Evolutionary conservation across 768 basidiomycete genomes (phyloP), one percentile per base, ranked within the genome.

Genomic region (Phaffia tasmanica): DNA sequence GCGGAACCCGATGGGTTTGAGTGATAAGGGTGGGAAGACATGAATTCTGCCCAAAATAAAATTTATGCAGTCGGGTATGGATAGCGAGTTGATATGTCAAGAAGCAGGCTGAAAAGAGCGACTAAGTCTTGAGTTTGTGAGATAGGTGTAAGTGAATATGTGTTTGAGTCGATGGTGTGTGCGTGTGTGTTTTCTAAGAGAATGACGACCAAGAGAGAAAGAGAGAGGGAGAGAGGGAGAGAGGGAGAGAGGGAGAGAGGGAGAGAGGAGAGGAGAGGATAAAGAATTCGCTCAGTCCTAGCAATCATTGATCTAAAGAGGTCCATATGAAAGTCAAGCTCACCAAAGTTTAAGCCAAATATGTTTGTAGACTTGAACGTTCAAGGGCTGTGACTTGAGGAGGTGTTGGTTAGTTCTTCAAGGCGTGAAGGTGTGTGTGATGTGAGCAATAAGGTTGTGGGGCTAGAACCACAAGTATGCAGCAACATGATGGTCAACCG

Each of bases 241-340:
- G 30, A 64, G 90, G 76, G 56, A 19, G 81, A 79, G 59, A 79
- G 76, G 6, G 56, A 70, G 19, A 57, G 58, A 57, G 61, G 25
- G 50, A 63, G 66, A 49, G 68, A 57, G 63, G 55, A 79, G 78
- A 21, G 63, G 71, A 25, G 73, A 74, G 46, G 62, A 51, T 42
- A 18, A 46, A 63, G 49, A 23, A 46, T n/a, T 42, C 35, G 4
- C 4, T 42, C 11, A 11, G 35, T 42, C 11, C 11, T 11, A 42
- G 35, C 35, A 5, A 11, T 42, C 6, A 11, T 42, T 42, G 35
- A 42, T 11, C 4, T 42, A 42, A 11, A 42, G 35, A 4, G 11
- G 35, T 42, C 35, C 35, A 5, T 4, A 42, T 42, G 35, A 42
- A 11, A 42, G 35, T 4, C 4, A 42, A 42, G 35, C 35, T 42